Base-by-base conservation (phyloP, 345 rosid genomes). In the Salix viminalis region DNA sequence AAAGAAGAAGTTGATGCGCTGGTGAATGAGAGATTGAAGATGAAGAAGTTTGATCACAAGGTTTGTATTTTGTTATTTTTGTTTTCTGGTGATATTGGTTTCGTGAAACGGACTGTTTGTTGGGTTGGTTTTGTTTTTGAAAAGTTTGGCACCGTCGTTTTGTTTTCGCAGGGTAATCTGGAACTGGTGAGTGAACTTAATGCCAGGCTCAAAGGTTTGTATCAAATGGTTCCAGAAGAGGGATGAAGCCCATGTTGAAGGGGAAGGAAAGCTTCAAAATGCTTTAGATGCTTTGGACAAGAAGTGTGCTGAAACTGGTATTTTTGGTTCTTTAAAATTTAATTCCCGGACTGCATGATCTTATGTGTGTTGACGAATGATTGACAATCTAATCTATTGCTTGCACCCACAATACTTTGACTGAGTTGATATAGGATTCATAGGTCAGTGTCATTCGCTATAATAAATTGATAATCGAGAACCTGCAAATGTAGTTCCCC, bases 1-100 rank as follows among this genome's bases (percentile, higher is more conserved):
- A 94, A 88, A 80, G 99, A 94, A 78, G 94, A 90, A 82, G 89
- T 90, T 2, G 86, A 90, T 71, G 91, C 92, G 3, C 81, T 96
- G 86, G 83, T 92, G 74, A 92, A 76, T 39, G 98, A 90, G 85
- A 90, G 80, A 86, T 86, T 84, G 0, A 96, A 89, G 85, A 84
- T 87, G 32, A 91, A 86, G 67, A 92, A 89, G 76, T 88, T 88
- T 76, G 99, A 96, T 71, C 86, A 84, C 67, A 96, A 92, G 98
- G 99, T 96, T 73, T 8, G n/a, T 58, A 72, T 64, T 9, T n/a
- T 18, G 3, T 26, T 61, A 15, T 28, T 2, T 12, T 41, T 24
- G 16, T 18, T 19, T 36, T 5, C n/a, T 19, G 41, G 39, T 21
- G 34, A 16, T 23, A 26, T 6, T 21, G 19, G 5, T 36, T 36